Evolutionary conservation across 176 grass and related monocot genomes (phyloP).

Genomic region (Oryza longistaminata): DNA sequence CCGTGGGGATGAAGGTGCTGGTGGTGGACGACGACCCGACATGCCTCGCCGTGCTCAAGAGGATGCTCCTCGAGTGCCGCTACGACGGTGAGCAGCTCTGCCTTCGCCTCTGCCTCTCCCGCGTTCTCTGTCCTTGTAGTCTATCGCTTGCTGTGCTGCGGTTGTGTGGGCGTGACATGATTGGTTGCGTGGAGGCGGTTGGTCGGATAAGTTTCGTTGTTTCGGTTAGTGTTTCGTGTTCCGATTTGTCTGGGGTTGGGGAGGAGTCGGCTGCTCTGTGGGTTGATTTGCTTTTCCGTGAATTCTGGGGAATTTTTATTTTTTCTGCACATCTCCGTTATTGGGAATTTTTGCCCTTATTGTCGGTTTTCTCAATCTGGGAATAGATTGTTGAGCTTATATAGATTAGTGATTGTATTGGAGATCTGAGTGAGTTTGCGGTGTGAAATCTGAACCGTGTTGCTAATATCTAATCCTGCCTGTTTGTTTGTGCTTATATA

Average conservation of each 20-base stretch:
- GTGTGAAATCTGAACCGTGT: not conserved
- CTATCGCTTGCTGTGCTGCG: not conserved
- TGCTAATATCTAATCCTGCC: not conserved
- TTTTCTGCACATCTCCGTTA: not conserved
- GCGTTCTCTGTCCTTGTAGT: not conserved
- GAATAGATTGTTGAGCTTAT: slow-evolving; percentile 1
- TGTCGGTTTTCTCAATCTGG: not conserved
- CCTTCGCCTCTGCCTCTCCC: not conserved
- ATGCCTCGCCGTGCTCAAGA: slow-evolving; percentile 72
- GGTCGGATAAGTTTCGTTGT: not conserved
- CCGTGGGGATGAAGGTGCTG: slow-evolving; percentile 86
- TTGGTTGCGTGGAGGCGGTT: slow-evolving; percentile 17
- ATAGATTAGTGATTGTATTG: not conserved
- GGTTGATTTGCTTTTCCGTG: slow-evolving; percentile 22
- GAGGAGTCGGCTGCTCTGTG: not conserved
- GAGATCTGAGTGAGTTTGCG: slow-evolving; percentile 35
- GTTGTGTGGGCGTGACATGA: not conserved
- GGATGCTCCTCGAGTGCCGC: slow-evolving; percentile 74
- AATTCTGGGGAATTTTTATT: slow-evolving; percentile 4
- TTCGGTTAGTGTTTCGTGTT: slow-evolving; percentile 11
- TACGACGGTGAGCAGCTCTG: slow-evolving; percentile 69
- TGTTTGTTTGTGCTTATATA: slow-evolving; percentile 1
- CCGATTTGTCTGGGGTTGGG: slow-evolving; percentile 8
- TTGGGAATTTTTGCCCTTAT: not conserved
- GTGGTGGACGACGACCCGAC: slow-evolving; percentile 91